Conservation (phyloP, 139 green algal genomes). For the Coelastrella sp. region DNA sequence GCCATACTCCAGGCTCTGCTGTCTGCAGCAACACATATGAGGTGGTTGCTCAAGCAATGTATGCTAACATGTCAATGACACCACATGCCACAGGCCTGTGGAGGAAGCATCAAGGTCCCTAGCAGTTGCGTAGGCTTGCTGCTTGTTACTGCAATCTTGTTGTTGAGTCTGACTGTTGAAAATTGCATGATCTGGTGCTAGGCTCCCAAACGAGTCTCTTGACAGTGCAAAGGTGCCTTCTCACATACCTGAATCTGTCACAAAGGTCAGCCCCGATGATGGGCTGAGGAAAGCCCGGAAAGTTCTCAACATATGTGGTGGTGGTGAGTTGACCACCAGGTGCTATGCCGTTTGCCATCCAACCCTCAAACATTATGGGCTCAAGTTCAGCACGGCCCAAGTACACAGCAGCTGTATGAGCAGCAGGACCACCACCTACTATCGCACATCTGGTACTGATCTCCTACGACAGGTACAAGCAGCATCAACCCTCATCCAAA, state of each 20-base stretch:
- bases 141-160: no score
- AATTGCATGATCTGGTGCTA: no score
- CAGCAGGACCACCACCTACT: constrained; percentile 83
- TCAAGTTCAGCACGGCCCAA: constrained; percentile 73
- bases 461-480: constrained; percentile 22
- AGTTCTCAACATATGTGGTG: constrained; percentile 74
- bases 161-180: no score
- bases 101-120: no score
- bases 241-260: constrained; percentile 65
- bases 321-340: constrained; percentile 71
- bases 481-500: no score
- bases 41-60: background rate
- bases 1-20: constrained; percentile 70
- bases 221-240: background rate
- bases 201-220: no score
- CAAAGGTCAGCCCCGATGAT: constrained; percentile 72
- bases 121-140: no score
- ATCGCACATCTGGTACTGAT: constrained; percentile 74
- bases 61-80: no score
- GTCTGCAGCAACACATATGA: background rate
- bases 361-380: constrained; percentile 67
- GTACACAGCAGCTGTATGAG: constrained; percentile 87
- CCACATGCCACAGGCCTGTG: no score
- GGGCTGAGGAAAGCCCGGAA: constrained; percentile 67
- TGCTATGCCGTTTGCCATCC: constrained; percentile 76